A percentile compares a stretch with the other conserved stretches of the same genome.
phyloP scores from a whole-genome alignment of 2,329 filamentous ascomycete species.

The Fusarium sp. region DNA sequence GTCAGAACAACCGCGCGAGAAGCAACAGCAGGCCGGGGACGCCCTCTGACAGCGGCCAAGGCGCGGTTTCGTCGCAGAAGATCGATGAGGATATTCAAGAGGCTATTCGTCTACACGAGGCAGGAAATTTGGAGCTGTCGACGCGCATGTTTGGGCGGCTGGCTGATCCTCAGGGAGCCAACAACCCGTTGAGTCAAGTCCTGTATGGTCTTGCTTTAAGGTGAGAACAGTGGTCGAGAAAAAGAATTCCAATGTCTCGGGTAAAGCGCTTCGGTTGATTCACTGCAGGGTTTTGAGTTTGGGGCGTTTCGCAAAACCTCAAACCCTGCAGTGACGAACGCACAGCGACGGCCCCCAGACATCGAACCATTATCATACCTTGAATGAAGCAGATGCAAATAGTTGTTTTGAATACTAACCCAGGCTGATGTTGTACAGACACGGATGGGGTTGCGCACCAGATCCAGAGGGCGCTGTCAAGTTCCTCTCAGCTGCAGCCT shows the following conservation, averaged over 20 bases:
- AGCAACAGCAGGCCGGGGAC: conserved; percentile 54
- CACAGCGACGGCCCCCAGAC: conserved; percentile 3
- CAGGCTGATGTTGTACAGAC: conserved; percentile 61
- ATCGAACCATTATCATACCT: background rate
- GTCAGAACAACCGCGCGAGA: conserved; percentile 64
- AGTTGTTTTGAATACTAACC: conserved; percentile 30
- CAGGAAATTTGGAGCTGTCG: conserved; percentile 79
- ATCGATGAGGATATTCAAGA: conserved; percentile 84
- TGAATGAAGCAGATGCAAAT: background rate
- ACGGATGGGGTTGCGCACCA: conserved; percentile 89
- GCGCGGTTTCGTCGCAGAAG: conserved; percentile 58
- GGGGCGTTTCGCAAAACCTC: conserved; percentile 12
- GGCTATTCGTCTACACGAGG: conserved; percentile 93
- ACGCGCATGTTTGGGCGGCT: conserved; percentile 87
- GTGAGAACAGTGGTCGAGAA: conserved; percentile 55
- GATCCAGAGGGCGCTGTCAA: conserved; percentile 79
- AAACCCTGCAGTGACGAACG: conserved; percentile 15
- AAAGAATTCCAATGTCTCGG: conserved; percentile 26
- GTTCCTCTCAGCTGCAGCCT: conserved; percentile 88
- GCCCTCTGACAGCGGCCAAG: conserved; percentile 46
- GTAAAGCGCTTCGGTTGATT: background rate
- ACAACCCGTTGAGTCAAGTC: conserved; percentile 95
- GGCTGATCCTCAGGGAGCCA: conserved; percentile 84
- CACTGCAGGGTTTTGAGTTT: conserved; percentile 13
- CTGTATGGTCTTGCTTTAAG: conserved; percentile 91